Conservation (phyloP, 2,329 filamentous ascomycete species). For the Pleomassaria siparia region DNA sequence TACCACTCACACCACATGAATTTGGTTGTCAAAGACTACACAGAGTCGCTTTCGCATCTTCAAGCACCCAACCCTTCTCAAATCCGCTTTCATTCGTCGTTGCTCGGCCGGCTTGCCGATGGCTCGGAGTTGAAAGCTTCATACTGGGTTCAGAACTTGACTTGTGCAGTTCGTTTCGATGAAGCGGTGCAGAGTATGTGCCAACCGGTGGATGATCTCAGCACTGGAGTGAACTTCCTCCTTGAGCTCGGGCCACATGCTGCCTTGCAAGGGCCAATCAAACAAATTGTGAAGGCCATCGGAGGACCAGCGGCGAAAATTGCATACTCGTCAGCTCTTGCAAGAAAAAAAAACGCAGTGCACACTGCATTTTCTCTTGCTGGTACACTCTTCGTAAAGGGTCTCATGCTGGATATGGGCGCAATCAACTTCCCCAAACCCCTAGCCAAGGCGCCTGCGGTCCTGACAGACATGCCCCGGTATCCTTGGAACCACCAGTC, state of each 20-base stretch:
- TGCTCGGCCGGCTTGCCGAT: slow-evolving; percentile 4
- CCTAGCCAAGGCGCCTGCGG: slow-evolving; percentile 23
- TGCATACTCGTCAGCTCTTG: slow-evolving; percentile 7
- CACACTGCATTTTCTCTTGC: slow-evolving; percentile 6
- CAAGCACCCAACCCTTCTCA: not conserved
- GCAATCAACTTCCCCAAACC: slow-evolving; percentile 16
- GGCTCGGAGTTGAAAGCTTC: slow-evolving; percentile 13
- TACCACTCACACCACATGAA: slow-evolving; percentile 51
- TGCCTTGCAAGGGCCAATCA: slow-evolving; percentile 12
- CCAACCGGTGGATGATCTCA: slow-evolving; percentile 11
- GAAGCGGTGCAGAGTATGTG: slow-evolving; percentile 17
- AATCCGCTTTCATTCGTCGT: slow-evolving; percentile 8
- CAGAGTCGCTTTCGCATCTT: slow-evolving; percentile 7
- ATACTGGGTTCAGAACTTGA: slow-evolving; percentile 32
- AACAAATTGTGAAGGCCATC: slow-evolving; percentile 10
- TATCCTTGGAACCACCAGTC: slow-evolving; percentile 33
- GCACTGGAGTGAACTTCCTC: slow-evolving; percentile 12
- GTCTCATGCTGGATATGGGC: slow-evolving; percentile 2
- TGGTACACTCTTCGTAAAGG: slow-evolving; percentile 8
- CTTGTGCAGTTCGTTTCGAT: slow-evolving; percentile 18
- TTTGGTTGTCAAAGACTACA: slow-evolving; percentile 32
- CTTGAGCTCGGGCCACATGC: slow-evolving; percentile 13
- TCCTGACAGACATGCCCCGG: slow-evolving; percentile 22
- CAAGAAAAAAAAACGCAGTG: slow-evolving; percentile 9
- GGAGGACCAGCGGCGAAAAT: slow-evolving; percentile 17